A percentile compares a stretch with the other conserved stretches of the same genome.
phyloP scores from a whole-genome alignment of 2,329 filamentous ascomycete genomes.

The Ceratocystiopsis minuta region DNA sequence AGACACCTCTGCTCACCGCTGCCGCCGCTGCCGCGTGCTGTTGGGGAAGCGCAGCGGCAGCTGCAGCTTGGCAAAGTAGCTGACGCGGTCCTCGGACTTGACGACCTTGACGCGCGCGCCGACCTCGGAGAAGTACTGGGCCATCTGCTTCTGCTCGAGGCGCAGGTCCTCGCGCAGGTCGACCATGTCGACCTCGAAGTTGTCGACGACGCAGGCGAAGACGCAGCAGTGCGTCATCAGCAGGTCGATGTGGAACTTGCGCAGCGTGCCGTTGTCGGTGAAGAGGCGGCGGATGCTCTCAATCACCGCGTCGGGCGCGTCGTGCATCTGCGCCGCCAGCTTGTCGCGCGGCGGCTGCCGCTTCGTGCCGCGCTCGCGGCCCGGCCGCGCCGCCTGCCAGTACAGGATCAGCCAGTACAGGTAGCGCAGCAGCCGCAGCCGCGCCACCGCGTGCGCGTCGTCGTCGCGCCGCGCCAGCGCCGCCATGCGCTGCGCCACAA shows the following conservation, averaged over 20 bases:
- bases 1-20: not conserved
- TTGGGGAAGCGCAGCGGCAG: constrained; percentile 66
- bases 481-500: constrained; percentile 45
- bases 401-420: constrained; percentile 39
- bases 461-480: constrained; percentile 31
- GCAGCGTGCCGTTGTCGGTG: constrained; percentile 42
- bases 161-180: constrained; percentile 54
- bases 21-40: constrained; percentile 25
- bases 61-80: constrained; percentile 48
- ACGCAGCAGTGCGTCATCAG: constrained; percentile 57
- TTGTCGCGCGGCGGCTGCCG: constrained; percentile 43
- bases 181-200: constrained; percentile 53
- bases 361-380: constrained; percentile 27
- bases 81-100: constrained; percentile 36
- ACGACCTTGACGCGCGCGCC: constrained; percentile 48
- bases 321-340: constrained; percentile 35
- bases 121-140: constrained; percentile 57
- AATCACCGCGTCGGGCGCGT: constrained; percentile 42
- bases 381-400: constrained; percentile 27
- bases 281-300: constrained; percentile 54
- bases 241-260: constrained; percentile 54
- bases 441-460: constrained; percentile 23
- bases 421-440: constrained; percentile 42
- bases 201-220: constrained; percentile 52
- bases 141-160: constrained; percentile 52